Evolutionary conservation across 1,284 basidiomycete genomes (phyloP), one percentile per base, ranked within the genome.

Genomic region (Laetiporus sulphureus): DNA sequence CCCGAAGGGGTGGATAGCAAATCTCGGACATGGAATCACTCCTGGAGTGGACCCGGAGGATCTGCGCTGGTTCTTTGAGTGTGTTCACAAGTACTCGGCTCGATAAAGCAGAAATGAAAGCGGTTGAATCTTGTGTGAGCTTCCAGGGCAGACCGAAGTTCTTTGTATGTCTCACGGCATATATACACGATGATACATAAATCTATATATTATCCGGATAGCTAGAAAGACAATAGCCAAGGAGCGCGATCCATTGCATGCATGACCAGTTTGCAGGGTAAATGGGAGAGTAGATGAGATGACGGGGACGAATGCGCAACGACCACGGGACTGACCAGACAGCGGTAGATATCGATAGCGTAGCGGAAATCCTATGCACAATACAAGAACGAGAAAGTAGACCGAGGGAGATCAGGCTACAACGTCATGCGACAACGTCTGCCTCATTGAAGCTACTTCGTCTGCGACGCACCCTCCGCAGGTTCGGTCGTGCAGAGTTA

Each of bases 1-100:
- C 35, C 50, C 67, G 8, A 72, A 72, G 39, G 85, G 79, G 5
- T 96, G 92, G 91, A 97, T 99, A 57, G 89, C 89, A 20, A 99
- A 99, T 65, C 68, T 99, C 24, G 96, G 96, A 2, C 96, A 99
- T 63, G 95, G 95, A 3, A 96, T 99, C 54, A 94, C 91, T 8
- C 92, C 92, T n/a, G 85, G 80, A n/a, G 91, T 96, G 15, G 82
- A 94, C 60, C 87, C 91, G 23, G 91, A 94, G 46, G 90, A 94
- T 63, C 71, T 94, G 64, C 71, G 74, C 40, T 94, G 82, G 78
- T 95, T 94, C 71, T 77, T 95, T 49, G 77, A 95, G 63, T 91
- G 91, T 57, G 79, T 95, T 31, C 88, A 91, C 61, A 92, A 86
- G 62, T 90, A 93, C 59, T 91, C 79, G 23, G n/a, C n/a, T n/a